Conservation (phyloP, 176 grass and related monocot genomes). For the Musa schizocarpa region DNA sequence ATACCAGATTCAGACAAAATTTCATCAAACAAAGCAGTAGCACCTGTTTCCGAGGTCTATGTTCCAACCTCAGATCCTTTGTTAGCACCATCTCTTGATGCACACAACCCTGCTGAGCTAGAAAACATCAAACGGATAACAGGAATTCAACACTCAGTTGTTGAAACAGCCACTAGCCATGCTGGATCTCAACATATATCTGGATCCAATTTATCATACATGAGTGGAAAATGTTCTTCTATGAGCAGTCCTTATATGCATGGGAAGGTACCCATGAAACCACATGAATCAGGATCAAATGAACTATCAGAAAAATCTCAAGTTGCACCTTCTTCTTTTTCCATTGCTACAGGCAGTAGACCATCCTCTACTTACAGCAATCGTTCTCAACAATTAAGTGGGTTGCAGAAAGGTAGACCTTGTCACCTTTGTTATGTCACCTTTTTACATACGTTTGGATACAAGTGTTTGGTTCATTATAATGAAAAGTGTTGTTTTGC, state of each 20-base stretch:
- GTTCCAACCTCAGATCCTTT: constrained; percentile 23
- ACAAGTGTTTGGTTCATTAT: neutral
- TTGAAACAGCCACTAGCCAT: neutral
- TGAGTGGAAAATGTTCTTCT: neutral
- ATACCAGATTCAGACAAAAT: constrained; percentile 16
- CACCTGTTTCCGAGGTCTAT: constrained; percentile 16
- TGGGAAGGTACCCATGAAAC: neutral
- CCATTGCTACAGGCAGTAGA: constrained; percentile 25
- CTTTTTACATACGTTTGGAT: neutral
- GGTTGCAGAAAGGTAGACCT: constrained; percentile 48
- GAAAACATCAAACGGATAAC: constrained; percentile 28
- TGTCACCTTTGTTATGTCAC: neutral
- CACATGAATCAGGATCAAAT: constrained; percentile 13
- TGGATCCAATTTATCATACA: neutral
- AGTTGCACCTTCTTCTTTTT: constrained; percentile 28
- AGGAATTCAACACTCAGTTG: constrained; percentile 20
- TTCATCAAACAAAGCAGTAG: constrained; percentile 18
- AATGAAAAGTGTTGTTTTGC: neutral
- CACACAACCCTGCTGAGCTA: constrained; percentile 17
- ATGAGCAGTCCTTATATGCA: neutral
- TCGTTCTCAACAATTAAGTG: constrained; percentile 34
- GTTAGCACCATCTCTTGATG: constrained; percentile 27
- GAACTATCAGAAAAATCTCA: constrained; percentile 30
- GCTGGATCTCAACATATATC: constrained; percentile 5
- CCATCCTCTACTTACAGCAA: constrained; percentile 40